Base-by-base conservation (phyloP, 768 basidiomycete genomes). In the Mycena rosella region DNA sequence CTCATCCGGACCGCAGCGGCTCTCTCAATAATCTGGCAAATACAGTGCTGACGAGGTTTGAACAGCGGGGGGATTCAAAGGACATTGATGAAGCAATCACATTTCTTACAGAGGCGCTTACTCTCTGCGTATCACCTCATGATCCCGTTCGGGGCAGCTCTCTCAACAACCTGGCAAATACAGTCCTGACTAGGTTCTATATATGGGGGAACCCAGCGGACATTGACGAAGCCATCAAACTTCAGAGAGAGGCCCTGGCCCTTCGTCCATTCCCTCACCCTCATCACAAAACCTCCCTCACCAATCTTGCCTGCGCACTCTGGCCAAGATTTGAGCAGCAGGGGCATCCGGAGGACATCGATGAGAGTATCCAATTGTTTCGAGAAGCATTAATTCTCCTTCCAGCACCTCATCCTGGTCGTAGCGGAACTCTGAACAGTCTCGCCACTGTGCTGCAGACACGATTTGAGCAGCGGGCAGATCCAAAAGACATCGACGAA, bases 1-100 rank as follows among this genome's bases (percentile, higher is more conserved):
- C 24, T 53, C 52, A 20, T 53, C 30, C 52, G 18, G 52, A 53
- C 32, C 52, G 24, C 9, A 36, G 52, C 32, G 9, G n/a, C 24
- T 53, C 4, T 53, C 52, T 53, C 52, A 53, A 22, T 36, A 22
- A 15, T 53, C 18, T 22, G 10, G 52, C 52, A 53, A 53, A 53
- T 53, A 18, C 52, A 15, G 20, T 53, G 29, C 32, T 32, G 10
- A 53, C 29, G 34, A 53, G 11, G 26, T 55, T 55, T 40, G 38
- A 38, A 2, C 54, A 55, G n/a, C 36, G 9, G 13, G 36, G 54
- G 27, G 36, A 55, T n/a, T 26, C 54, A 55, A 38, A 55, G 14
- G 54, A 55, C 54, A 15, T 55, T 24, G 24, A 55, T 55, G 54
- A 55, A 20, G 42, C 42, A 5, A 44, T 44, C 13, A 13, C 5